Base-by-base conservation (phyloP, 1,284 basidiomycete species). In the Leccinum insolens region DNA sequence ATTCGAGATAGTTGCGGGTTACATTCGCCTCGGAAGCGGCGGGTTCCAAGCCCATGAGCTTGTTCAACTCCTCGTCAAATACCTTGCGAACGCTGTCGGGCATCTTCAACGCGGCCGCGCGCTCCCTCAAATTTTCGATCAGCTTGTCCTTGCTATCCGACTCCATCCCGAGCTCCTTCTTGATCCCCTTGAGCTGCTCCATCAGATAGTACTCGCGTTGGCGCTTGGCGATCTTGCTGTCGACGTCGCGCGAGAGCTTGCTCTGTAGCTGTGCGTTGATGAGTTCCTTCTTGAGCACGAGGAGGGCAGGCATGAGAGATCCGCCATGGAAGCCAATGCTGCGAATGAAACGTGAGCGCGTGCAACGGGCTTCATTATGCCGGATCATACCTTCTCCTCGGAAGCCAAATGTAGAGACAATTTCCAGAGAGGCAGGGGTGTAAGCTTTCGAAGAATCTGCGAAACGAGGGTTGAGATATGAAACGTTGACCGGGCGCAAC, bases 41-140 rank as follows among this genome's bases (percentile, higher is more conserved):
- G 34, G 95, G 95, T 79, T 99, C 98, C 64, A 99, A 86, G 65
- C 93, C 91, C 78, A 91, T 89, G 7, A 99, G 87, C 84, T 99
- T 99, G 80, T 88, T 92, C 67, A 99, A 82, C 80, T 99, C 98
- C 81, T 99, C 96, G 67, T 99, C 97, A 76, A 99, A 99, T 14
- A 98, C 95, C 81, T 31, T 31, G 31, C 31, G 31, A 31, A 31
- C 31, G 31, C 31, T 31, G 31, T 31, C 31, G 0, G 31, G 31
- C 31, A 31, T 31, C 31, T 31, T 31, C 31, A 31, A 31, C 31
- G 31, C 31, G 31, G 31, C 31, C 7, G 31, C 31, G 31, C 31
- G 31, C 31, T 31, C 31, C 31, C 31, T 31, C 0, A 31, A 31
- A 0, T 31, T 31, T 31, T 31, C 31, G 31, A 31, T 31, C 31